A percentile compares a stretch with the other conserved stretches of the same genome.
These are phyloP conservation scores for Verticillium zaregamsianum DNA, from an alignment of 2,329 filamentous ascomycete genomes.

Conservation along the genomic window DNA sequence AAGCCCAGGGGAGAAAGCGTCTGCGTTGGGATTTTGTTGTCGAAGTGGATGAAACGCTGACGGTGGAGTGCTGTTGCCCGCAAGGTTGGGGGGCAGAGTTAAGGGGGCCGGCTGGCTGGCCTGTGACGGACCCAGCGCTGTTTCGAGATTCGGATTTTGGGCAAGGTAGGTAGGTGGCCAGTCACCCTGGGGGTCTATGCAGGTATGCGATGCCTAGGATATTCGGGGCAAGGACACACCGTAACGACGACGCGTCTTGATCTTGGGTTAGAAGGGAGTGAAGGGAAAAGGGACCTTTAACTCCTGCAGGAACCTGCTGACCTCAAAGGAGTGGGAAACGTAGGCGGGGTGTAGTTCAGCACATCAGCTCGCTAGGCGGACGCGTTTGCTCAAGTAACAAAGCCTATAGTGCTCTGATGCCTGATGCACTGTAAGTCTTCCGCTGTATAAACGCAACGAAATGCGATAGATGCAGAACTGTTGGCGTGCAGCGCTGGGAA, in stretches of 20 bases:
- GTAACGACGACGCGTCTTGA: background rate
- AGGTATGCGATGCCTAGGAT: background rate
- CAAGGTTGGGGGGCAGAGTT: background rate
- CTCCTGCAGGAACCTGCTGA: constrained; percentile 83
- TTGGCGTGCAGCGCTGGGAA: too few species aligned
- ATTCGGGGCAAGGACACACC: background rate
- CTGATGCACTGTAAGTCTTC: background rate
- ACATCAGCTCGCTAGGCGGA: background rate
- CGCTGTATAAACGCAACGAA: too few species aligned
- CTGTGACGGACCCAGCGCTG: constrained; percentile 2
- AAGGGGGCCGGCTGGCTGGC: background rate
- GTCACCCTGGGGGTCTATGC: background rate
- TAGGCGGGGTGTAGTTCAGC: constrained; percentile 11
- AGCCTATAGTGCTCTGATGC: background rate
- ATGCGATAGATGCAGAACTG: too few species aligned
- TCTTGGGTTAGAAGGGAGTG: background rate
- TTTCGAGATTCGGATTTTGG: constrained; percentile 1
- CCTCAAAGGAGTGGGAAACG: constrained; percentile 63
- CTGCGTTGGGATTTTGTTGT: constrained; percentile 1
- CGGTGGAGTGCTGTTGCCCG: constrained; percentile 2
- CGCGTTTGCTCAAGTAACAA: background rate
- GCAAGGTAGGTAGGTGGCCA: background rate
- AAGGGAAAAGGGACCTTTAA: constrained; percentile 1
- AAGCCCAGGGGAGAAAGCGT: constrained; percentile 3
- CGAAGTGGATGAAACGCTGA: constrained; percentile 10